Base-by-base conservation (phyloP, 371 early-diverging fungal species). In the Mucor velutinosus region DNA sequence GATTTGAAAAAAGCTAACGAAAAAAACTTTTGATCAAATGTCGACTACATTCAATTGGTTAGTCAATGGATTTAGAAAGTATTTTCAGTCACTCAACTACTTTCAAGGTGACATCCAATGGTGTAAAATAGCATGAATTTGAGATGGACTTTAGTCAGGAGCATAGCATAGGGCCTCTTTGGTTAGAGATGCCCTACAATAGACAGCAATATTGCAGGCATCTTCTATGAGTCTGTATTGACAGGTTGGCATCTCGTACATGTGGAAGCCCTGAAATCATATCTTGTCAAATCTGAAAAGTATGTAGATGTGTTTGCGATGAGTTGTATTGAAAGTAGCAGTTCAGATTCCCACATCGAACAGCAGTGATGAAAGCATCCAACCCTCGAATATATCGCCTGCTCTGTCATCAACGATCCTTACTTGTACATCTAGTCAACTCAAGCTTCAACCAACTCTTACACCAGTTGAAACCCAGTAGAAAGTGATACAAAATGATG, bases 21-120 rank as follows among this genome's bases (percentile, higher is more conserved):
- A 61, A 61, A 70, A 64, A 53, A 64, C 60, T 55, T 27, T 58
- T 41, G 57, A 58, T 35, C 4, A 17, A 49, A 41, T 56, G 19
- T 57, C 17, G 12, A 10, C 55, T 55, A 15, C 55, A 55, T 29
- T 29, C 47, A 47, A 47, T 53, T 57, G 57, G 33, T 32, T 33
- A 19, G 17, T 8, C 25, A 32, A 33, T 3, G 10, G 21, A 17
- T 33, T 32, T n/a, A 17, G 30, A 57, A 57, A 57, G 57, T 57
- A 57, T 57, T 57, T 29, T 30, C 57, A 57, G 57, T 57, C 57
- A 57, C 57, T 29, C 17, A 15, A 56, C 11, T 51, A 8, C 25
- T 5, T 53, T 25, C 12, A 53, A 53, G 25, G 49, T 23, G 7
- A 6, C 47, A 49, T 49, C 27, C 53, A 27, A 25, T 25, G 14